Evolutionary conservation across 2,329 filamentous ascomycete species (phyloP).

Genomic region (Aspergillus spinulosporus): DNA sequence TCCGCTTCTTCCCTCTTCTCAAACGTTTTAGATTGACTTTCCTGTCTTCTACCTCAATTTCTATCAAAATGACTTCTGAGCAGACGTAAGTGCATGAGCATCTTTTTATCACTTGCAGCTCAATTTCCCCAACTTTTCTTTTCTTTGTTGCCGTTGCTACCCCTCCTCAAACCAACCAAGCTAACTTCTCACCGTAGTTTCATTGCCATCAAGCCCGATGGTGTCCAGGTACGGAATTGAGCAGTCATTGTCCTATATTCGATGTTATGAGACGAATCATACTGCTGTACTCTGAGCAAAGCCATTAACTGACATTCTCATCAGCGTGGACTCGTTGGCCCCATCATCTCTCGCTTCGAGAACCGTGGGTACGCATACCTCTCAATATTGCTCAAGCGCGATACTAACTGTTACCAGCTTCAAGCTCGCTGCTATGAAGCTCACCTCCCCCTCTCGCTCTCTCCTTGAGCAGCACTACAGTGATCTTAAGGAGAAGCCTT

Average conservation of each 20-base stretch:
- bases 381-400: background rate
- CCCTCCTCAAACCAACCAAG: conserved; percentile 26
- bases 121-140: background rate
- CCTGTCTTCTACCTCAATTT: conserved; percentile 24
- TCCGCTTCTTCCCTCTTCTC: conserved; percentile 21
- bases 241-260: background rate
- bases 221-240: conserved; percentile 76
- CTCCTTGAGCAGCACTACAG: conserved; percentile 98
- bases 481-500: conserved; percentile 89
- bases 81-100: conserved; percentile 70
- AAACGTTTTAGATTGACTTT: conserved; percentile 7
- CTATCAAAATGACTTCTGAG: conserved; percentile 70
- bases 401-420: conserved; percentile 58
- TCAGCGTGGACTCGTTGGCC: conserved; percentile 93
- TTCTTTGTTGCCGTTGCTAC: conserved; percentile 7
- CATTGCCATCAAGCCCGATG: conserved; percentile 99
- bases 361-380: conserved; percentile 70
- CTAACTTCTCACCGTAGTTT: conserved; percentile 64
- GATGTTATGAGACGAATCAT: conserved; percentile 1
- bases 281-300: background rate
- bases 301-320: conserved; percentile 27
- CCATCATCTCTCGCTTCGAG: conserved; percentile 99
- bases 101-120: background rate
- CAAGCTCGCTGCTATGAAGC: conserved; percentile 99
- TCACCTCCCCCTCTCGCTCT: conserved; percentile 81